phyloP scores from a whole-genome alignment of 352 stramenopile genomes.

The Pythium coloratum region DNA sequence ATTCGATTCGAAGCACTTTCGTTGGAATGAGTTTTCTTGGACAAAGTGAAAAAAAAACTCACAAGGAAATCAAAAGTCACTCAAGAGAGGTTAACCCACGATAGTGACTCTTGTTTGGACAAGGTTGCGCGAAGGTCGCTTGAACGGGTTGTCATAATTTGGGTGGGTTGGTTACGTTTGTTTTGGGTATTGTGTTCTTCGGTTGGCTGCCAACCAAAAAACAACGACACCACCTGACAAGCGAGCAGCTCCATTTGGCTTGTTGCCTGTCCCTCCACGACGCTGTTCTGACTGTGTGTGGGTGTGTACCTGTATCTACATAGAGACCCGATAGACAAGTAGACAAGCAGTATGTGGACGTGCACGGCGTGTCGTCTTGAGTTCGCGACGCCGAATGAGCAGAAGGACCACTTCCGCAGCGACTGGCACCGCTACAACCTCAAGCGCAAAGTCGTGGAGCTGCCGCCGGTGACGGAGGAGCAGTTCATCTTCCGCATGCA shows the following conservation, averaged over 20 bases:
- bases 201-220: conserved; percentile 24
- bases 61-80: too few relatives aligned
- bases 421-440: conserved; percentile 98
- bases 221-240: neutral
- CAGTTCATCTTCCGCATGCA: conserved; percentile 85
- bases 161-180: neutral
- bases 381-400: conserved; percentile 57
- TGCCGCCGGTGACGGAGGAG: conserved; percentile 90
- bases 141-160: neutral
- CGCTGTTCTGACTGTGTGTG: too few relatives aligned
- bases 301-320: neutral
- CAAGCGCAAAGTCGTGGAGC: conserved; percentile 95
- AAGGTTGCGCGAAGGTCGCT: conserved; percentile 18
- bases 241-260: conserved; percentile 5
- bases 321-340: neutral
- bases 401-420: conserved; percentile 93
- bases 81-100: too few relatives aligned
- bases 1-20: too few relatives aligned
- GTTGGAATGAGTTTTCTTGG: too few relatives aligned
- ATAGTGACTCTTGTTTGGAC: neutral
- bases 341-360: conserved; percentile 53
- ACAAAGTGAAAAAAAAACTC: too few relatives aligned
- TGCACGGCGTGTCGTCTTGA: conserved; percentile 79
- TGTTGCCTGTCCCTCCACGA: neutral
- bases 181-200: conserved; percentile 8